Evolutionary conservation across 768 basidiomycete genomes (phyloP).

Genomic region (Serendipita sp.): DNA sequence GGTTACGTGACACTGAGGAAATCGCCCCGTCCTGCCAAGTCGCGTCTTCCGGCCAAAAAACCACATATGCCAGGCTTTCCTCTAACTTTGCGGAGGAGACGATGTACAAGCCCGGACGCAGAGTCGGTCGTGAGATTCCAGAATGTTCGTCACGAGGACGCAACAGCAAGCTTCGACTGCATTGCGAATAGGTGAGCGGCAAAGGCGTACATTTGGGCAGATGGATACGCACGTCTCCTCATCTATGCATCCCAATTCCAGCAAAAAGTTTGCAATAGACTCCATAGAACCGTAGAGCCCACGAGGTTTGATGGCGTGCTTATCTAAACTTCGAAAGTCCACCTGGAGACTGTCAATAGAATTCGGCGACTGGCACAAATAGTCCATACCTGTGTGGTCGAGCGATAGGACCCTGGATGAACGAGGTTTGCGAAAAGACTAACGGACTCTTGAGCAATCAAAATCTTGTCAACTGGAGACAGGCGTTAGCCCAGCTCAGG

Average conservation of each 20-base stretch:
- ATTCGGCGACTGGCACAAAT: neutral
- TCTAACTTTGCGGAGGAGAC: slow-evolving; percentile 13
- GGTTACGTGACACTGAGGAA: slow-evolving; percentile 32
- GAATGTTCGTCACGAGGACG: slow-evolving; percentile 14
- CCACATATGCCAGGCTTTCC: slow-evolving; percentile 24
- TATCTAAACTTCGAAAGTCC: slow-evolving; percentile 38
- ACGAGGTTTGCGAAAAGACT: slow-evolving; percentile 32
- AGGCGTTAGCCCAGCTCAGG: neutral
- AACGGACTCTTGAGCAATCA: slow-evolving; percentile 40
- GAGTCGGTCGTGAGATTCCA: slow-evolving; percentile 14
- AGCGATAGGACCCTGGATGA: slow-evolving; percentile 32
- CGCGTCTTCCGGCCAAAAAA: slow-evolving; percentile 47
- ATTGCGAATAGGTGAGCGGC: neutral
- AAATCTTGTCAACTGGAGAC: slow-evolving; percentile 40
- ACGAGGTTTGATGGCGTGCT: slow-evolving; percentile 30
- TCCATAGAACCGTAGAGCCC: slow-evolving; percentile 43
- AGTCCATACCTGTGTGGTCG: slow-evolving; percentile 33
- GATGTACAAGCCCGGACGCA: slow-evolving; percentile 39
- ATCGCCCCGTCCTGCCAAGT: slow-evolving; percentile 40
- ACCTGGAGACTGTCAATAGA: slow-evolving; percentile 33
- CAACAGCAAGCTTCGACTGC: slow-evolving; percentile 11
- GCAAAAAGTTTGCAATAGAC: slow-evolving; percentile 33
- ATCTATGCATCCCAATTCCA: slow-evolving; percentile 23
- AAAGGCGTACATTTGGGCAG: neutral
- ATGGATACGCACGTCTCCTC: slow-evolving; percentile 24